Evolutionary conservation across 1,284 basidiomycete genomes (phyloP).

Genomic region (Apiotrichum veenhuisii): DNA sequence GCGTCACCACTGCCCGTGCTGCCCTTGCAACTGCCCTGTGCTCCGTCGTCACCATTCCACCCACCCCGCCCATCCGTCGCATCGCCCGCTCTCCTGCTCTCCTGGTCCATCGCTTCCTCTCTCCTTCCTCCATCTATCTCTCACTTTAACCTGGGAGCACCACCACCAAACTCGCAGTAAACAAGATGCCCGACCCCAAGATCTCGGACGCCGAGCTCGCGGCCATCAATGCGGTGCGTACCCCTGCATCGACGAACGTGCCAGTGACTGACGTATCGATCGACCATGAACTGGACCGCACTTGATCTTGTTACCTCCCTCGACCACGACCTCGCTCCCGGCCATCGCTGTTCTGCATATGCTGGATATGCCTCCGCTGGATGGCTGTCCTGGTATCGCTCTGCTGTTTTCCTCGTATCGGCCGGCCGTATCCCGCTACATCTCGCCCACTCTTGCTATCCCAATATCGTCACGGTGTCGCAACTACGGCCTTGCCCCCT

Average conservation of each 20-base stretch:
- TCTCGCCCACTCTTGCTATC: no score
- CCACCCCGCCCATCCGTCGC: neutral
- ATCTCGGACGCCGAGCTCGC: constrained; percentile 53
- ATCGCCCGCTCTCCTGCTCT: neutral
- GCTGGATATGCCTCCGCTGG: no score
- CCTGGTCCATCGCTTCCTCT: neutral
- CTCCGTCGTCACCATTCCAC: neutral
- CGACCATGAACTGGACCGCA: neutral
- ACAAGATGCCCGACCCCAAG: constrained; percentile 31
- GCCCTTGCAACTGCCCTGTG: neutral
- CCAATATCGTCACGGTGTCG: no score
- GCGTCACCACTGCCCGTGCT: neutral
- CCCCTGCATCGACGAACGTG: constrained; percentile 13
- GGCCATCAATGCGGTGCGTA: constrained; percentile 48
- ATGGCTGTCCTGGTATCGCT: neutral
- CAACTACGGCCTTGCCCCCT: no score
- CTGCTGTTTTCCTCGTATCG: no score
- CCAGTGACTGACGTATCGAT: constrained; percentile 2
- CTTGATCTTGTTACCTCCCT: neutral
- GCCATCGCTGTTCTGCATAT: no score
- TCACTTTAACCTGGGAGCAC: neutral
- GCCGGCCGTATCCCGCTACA: no score
- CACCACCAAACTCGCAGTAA: neutral
- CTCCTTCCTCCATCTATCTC: neutral
- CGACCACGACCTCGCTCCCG: neutral